phyloP scores from a whole-genome alignment of 148 eudicot species.

The Rheum nobile region DNA sequence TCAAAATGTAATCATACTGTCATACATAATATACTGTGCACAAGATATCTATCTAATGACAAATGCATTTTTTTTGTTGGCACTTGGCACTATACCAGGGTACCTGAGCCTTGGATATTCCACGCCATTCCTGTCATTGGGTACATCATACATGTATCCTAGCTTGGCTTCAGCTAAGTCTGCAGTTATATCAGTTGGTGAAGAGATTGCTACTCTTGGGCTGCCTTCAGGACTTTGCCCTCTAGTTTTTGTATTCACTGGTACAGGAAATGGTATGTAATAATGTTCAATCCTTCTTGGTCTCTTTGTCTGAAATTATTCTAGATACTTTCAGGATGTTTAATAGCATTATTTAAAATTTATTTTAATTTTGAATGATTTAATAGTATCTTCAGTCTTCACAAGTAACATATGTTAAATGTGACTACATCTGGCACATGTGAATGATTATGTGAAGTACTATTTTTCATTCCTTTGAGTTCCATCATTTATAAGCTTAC shows the following conservation, averaged over 20 bases:
- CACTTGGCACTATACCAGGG: slow-evolving; percentile 31
- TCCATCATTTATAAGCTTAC: slow-evolving; percentile 9
- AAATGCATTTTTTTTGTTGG: neutral
- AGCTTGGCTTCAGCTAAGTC: slow-evolving; percentile 93
- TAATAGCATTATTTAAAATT: neutral
- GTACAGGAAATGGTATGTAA: slow-evolving; percentile 87
- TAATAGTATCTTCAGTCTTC: neutral
- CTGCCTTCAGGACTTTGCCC: slow-evolving; percentile 88
- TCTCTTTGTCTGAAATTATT: neutral
- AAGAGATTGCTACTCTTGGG: slow-evolving; percentile 84
- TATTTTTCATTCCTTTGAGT: neutral
- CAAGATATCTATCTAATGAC: neutral
- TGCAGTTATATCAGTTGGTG: slow-evolving; percentile 90
- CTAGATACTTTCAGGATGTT: neutral
- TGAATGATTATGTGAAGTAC: neutral
- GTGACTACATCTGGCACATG: neutral
- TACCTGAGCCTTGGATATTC: slow-evolving; percentile 86
- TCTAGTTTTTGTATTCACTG: slow-evolving; percentile 85
- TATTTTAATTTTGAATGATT: neutral
- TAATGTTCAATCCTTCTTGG: neutral
- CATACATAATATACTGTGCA: neutral
- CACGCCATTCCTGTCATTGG: slow-evolving; percentile 87
- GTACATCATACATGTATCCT: slow-evolving; percentile 94
- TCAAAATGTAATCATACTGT: neutral
- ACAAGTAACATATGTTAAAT: neutral